Conservation (phyloP, 345 rosid genomes). For the Mercurialis annua region DNA sequence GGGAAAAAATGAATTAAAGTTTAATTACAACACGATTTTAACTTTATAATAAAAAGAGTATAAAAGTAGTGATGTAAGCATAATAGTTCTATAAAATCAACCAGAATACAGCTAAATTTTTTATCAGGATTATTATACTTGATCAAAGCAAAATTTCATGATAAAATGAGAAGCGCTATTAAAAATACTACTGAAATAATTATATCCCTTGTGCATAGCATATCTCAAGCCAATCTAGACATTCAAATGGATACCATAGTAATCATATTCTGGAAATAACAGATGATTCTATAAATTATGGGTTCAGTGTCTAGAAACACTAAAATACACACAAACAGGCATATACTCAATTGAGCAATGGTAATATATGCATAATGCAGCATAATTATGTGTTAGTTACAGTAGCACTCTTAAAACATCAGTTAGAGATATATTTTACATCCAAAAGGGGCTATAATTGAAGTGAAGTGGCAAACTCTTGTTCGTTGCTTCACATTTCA, state of each 20-base stretch:
- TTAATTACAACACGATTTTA: neutral
- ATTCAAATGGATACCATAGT: neutral
- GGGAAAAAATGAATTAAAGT: neutral
- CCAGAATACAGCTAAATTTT: neutral
- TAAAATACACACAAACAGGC: neutral
- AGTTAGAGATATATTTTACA: no score
- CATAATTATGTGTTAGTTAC: neutral
- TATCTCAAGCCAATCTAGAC: neutral
- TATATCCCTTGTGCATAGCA: slow-evolving; percentile 5
- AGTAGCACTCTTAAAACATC: neutral
- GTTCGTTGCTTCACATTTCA: neutral
- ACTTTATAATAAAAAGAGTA: neutral
- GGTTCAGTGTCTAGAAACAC: neutral
- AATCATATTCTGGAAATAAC: neutral
- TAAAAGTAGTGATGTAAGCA: neutral
- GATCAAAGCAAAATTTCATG: neutral
- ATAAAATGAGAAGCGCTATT: neutral
- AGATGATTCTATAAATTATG: no score
- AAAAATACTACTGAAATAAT: neutral
- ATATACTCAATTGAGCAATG: neutral
- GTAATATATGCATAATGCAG: neutral
- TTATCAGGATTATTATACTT: neutral
- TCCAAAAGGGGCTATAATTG: no score
- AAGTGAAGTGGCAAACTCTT: no score
- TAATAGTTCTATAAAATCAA: neutral